phyloP scores from a whole-genome alignment of 257 asterid genomes.

The Nicotiana obtusifolia region DNA sequence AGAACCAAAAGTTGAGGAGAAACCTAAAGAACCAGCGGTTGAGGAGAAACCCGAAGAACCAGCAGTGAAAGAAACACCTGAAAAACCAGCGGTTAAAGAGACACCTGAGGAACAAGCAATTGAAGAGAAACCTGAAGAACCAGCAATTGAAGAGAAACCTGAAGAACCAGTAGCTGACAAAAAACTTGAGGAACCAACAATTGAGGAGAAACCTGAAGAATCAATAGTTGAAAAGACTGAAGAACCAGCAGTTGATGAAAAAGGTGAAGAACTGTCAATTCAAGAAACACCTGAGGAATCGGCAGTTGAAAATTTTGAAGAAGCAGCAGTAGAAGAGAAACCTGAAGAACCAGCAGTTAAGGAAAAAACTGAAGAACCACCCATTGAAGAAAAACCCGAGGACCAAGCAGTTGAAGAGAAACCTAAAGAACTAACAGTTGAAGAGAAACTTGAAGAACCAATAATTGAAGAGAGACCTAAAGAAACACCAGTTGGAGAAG shows the following conservation, averaged over 20 bases:
- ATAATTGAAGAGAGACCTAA: background rate
- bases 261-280: background rate
- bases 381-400: background rate
- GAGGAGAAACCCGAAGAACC: background rate
- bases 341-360: background rate
- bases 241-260: background rate
- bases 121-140: background rate
- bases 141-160: constrained; percentile 3
- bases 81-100: background rate
- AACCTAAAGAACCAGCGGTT: background rate
- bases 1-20: background rate
- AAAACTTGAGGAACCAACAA: background rate
- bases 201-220: background rate
- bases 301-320: background rate
- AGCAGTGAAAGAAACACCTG: background rate
- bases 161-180: background rate
- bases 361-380: background rate
- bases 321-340: background rate
- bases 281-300: background rate
- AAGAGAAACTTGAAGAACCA: background rate
- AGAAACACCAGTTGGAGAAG: constrained; percentile 1
- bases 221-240: background rate
- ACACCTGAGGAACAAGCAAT: background rate
- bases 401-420: background rate
- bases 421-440: background rate